A percentile compares a stretch with the other conserved stretches of the same genome.
phyloP scores from a whole-genome alignment of 192 early-diverging fungal species.

The Podila epicladia region DNA sequence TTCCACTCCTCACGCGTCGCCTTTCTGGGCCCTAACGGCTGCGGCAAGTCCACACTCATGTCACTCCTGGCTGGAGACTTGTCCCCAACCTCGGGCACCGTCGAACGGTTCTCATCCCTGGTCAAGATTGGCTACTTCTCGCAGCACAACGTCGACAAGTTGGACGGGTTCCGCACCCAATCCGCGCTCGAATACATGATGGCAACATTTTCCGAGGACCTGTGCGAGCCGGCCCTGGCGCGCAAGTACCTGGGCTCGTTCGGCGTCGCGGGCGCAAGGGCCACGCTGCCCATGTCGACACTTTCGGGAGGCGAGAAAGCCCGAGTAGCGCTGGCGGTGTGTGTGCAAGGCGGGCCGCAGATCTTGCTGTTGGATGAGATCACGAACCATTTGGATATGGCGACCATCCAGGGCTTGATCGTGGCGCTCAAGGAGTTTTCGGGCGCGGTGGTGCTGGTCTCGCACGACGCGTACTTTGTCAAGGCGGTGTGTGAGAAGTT shows the following conservation, averaged over 20 bases:
- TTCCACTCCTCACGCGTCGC: constrained; percentile 74
- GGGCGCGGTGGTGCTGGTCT: constrained; percentile 85
- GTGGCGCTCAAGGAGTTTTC: constrained; percentile 73
- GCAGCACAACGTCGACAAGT: constrained; percentile 82
- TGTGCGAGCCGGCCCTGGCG: constrained; percentile 29
- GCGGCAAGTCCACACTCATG: constrained; percentile 86
- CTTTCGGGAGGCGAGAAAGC: constrained; percentile 90
- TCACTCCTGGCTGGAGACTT: constrained; percentile 74
- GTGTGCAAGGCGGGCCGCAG: constrained; percentile 71
- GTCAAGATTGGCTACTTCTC: constrained; percentile 82
- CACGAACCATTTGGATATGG: constrained; percentile 92
- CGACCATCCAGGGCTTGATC: constrained; percentile 80
- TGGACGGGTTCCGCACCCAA: constrained; percentile 55
- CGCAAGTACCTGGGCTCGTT: constrained; percentile 81
- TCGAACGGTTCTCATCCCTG: constrained; percentile 67
- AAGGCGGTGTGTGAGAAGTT: constrained; percentile 65
- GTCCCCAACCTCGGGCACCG: constrained; percentile 67
- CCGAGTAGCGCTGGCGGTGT: constrained; percentile 78
- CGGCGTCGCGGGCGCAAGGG: constrained; percentile 76
- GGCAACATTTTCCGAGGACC: constrained; percentile 37
- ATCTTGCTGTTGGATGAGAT: constrained; percentile 84
- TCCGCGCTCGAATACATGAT: constrained; percentile 38
- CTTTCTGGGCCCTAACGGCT: constrained; percentile 86
- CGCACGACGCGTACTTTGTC: constrained; percentile 91
- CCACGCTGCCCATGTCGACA: constrained; percentile 64